Base-by-base conservation (phyloP, 2,329 filamentous ascomycete species). In the Tolypocladium sp. region DNA sequence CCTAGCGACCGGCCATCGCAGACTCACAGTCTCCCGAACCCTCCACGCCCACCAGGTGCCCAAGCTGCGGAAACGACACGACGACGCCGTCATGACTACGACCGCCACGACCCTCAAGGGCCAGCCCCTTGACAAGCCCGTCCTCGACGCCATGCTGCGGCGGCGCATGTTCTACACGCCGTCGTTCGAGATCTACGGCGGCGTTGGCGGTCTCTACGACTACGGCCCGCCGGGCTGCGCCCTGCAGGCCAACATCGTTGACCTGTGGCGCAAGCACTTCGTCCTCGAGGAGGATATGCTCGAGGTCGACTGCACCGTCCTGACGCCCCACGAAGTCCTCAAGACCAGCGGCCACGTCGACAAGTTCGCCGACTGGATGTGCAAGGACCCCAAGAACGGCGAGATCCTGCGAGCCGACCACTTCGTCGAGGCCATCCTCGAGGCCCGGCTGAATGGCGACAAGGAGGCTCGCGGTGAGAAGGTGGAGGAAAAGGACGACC, bases 331-430 rank as follows among this genome's bases (percentile, higher is more conserved):
- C 69, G 90, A 94, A 55, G 91, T 99, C 42, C 84, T 99, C 70
- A 96, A 97, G 83, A 96, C 93, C 58, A 90, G 86, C 73, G 94
- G 94, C 64, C 94, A 99, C 77, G 94, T 97, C 65, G 93, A 97
- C 75, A 96, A 96, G 76, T 97, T 97, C 71, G 90, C 91, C 75
- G 93, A 97, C 75, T 97, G 90, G 91, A 97, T 97, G 92, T 96
- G 91, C 86, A 96, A 96, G 77, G 94, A 99, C 75, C 91, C 93
- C 63, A 95, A 96, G 82, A 96, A 89, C 69, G 94, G 94, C 72
- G 94, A 99, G 75, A 96, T 97, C 70, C 86, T 99, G 73, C 87
- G 94, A 67, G 92, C 94, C 60, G 94, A 99, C 72, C 94, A 99
- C 79, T 85, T 97, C 68, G 92, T 99, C 65, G 92, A 97, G 81